Base-by-base conservation (phyloP, 2,329 filamentous ascomycete genomes). In the Sporothrix brunneoviolacea region DNA sequence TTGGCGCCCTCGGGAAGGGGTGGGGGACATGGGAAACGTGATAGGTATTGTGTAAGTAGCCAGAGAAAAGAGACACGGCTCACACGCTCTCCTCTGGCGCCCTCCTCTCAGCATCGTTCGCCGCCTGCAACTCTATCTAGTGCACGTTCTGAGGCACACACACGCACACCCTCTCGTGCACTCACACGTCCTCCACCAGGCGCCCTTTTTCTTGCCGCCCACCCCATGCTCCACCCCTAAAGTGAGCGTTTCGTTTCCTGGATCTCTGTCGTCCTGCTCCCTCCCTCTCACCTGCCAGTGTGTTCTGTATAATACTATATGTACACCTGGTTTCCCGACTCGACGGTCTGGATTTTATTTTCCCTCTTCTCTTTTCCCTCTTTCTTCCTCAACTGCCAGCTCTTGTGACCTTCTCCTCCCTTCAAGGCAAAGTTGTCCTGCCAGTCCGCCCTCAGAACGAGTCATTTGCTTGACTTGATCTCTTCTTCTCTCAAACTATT, bases 381-480 rank as follows among this genome's bases (percentile, higher is more conserved):
- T 12, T 32, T 42, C 10, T 16, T 42, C 39, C 57, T 54, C 62
- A 65, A 64, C 66, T 70, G 63, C 65, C 63, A 60, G 57, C 59
- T 57, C 52, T 61, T 62, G 40, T 44, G 36, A 35, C 59, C 60
- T 61, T 57, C 59, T 57, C 55, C 53, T 55, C 52, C 54, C 51
- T 58, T 18, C 61, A 62, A 58, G 65, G 65, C 56, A 58, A 58
- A 60, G 59, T 56, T 62, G 59, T 66, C 65, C 62, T 64, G 64
- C 65, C 64, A 65, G 64, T 61, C 62, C 65, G 62, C 58, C 52
- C 54, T 55, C 56, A 58, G 54, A 38, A 38, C 38, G 54, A 71
- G 70, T 71, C 69, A 71, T 72, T 71, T 60, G 54, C 63, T 73
- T 72, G 70, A 64, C 68, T 72, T 61, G 65, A 41, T 44, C 33